Evolutionary conservation across 495 filamentous ascomycete genomes (phyloP), one percentile per base, ranked within the genome.

Genomic region (Penicillium angulare): DNA sequence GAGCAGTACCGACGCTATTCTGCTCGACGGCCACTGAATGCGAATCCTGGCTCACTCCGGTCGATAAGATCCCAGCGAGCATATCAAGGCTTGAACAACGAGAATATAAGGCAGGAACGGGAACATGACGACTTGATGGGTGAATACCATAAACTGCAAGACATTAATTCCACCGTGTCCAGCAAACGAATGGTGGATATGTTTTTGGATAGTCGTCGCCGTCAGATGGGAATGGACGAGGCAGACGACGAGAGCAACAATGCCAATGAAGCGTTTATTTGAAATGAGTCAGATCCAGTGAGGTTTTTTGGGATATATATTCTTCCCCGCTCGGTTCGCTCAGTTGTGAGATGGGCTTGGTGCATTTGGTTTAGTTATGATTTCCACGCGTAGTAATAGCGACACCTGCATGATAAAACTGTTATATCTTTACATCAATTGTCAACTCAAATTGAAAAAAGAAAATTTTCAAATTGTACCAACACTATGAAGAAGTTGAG

Each of bases 151-250:
- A 54, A 59, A 12, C 17, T 59, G 5, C 57, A 64, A 33, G 63
- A 59, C 13, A 24, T 52, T 22, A 59, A 59, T 27, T 56, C 65
- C 0, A 59, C 66, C 0, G 65, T 80, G 13, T 78, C 78, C 21
- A 79, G 76, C 57, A 77, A 79, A 56, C 71, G 63, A 47, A 83
- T 86, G 78, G 81, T 85, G 18, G 80, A 86, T 44, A 50, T 78
- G 50, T 85, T 84, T 56, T 60, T 86, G 57, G 76, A 74, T 38
- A 81, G 75, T 49, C 71, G 80, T 22, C 73, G 79, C 1, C 74
- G 52, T 39, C 73, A 72, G 29, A 74, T 73, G 48, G 70, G 59
- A 10, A 31, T 47, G 20, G 62, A 22, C 22, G 43, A 2, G 38
- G 20, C 24, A 20, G 26, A 9, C 8, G 20, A 31, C 7, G 23